Conservation (phyloP, 345 rosid genomes). For the Acer yangbiense region DNA sequence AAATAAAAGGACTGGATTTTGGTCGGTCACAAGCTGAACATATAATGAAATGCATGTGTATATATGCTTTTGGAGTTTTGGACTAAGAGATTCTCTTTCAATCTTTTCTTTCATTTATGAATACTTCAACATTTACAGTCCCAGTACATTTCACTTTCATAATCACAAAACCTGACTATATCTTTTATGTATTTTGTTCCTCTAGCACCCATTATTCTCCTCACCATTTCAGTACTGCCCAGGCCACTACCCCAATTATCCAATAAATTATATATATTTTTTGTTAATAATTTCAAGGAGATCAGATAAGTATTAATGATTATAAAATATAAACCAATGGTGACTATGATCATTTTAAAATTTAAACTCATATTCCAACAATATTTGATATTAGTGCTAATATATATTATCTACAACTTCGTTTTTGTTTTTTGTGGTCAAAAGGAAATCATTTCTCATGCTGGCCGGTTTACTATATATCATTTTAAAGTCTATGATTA, state of each 20-base stretch:
- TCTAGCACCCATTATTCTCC: neutral
- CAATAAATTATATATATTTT: neutral
- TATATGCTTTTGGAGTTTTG: slow-evolving; percentile 14
- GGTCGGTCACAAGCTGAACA: slow-evolving; percentile 5
- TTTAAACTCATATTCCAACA: neutral
- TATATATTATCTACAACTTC: too few species aligned
- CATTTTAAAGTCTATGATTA: too few species aligned
- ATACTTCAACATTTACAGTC: slow-evolving; percentile 20
- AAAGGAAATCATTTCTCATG: too few species aligned
- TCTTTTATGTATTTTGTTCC: slow-evolving; percentile 3
- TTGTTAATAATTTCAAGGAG: neutral
- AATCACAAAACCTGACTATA: slow-evolving; percentile 14
- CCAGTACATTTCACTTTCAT: slow-evolving; percentile 23
- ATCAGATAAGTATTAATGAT: neutral
- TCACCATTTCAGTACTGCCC: neutral
- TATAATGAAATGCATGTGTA: neutral
- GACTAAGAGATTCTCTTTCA: slow-evolving; percentile 18
- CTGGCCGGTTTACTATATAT: too few species aligned
- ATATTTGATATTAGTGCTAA: neutral
- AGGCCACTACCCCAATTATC: neutral
- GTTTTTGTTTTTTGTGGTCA: too few species aligned
- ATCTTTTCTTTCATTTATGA: slow-evolving; percentile 13
- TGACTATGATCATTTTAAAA: neutral
- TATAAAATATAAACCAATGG: neutral
- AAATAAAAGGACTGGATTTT: neutral